Conservation (phyloP, 495 filamentous ascomycete species). For the Xylaria nigripes region DNA sequence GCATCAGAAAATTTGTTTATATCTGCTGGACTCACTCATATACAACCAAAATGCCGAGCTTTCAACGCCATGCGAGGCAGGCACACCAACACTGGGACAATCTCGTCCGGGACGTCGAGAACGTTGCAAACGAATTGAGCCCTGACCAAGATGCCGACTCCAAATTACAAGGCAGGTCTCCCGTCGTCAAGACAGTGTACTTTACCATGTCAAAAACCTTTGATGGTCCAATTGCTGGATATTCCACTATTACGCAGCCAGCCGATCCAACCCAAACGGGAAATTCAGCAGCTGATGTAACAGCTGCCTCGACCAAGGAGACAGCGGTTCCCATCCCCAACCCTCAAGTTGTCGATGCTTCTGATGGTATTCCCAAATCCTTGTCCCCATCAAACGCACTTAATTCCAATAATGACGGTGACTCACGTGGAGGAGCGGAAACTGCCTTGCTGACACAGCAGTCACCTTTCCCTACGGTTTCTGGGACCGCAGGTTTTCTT, state of each 20-base stretch:
- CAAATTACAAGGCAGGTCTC: conserved; percentile 20
- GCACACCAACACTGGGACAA: conserved; percentile 20
- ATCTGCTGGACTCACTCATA: background rate
- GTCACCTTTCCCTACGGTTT: conserved; percentile 1
- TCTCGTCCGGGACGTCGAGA: conserved; percentile 13
- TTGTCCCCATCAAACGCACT: conserved; percentile 4
- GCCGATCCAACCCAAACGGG: conserved; percentile 14
- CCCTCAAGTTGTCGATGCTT: background rate
- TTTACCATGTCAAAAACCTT: conserved; percentile 49
- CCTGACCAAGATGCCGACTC: conserved; percentile 14
- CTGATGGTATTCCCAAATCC: conserved; percentile 5
- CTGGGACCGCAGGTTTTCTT: conserved; percentile 3
- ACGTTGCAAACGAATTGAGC: conserved; percentile 20
- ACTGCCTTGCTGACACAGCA: conserved; percentile 7
- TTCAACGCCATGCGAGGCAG: conserved; percentile 21
- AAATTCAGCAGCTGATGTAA: conserved; percentile 15
- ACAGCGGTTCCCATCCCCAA: conserved; percentile 5
- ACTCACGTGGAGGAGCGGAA: conserved; percentile 13
- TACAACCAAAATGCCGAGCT: conserved; percentile 19
- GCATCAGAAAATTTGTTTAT: background rate
- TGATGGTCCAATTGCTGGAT: conserved; percentile 47
- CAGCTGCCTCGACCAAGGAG: conserved; percentile 15
- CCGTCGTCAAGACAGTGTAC: conserved; percentile 44
- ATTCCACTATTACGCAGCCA: conserved; percentile 34
- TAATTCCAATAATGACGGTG: conserved; percentile 1